Conservation (phyloP, 176 grass and related monocot species). For the Aechmea fasciata region DNA sequence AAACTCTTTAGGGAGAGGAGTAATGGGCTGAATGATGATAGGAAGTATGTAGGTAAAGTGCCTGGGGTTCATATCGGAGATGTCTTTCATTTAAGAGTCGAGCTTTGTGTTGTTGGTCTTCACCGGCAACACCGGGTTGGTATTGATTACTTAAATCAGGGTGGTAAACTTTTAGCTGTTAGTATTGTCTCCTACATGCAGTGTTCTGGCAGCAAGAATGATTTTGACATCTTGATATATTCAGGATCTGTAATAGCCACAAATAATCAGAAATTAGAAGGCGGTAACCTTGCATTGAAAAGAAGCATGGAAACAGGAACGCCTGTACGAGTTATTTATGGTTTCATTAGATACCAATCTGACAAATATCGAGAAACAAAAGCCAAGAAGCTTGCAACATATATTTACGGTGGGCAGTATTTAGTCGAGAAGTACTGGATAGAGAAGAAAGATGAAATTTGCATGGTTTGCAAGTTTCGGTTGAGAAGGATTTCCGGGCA, state of each 20-base stretch:
- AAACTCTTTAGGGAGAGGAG: conserved; percentile 54
- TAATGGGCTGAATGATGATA: conserved; percentile 18
- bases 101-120: conserved; percentile 69
- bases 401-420: conserved; percentile 82
- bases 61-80: conserved; percentile 64
- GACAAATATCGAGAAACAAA: conserved; percentile 15
- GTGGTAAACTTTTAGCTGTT: conserved; percentile 38
- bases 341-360: conserved; percentile 14
- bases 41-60: conserved; percentile 56
- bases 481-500: conserved; percentile 60
- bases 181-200: conserved; percentile 52
- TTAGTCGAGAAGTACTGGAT: conserved; percentile 66
- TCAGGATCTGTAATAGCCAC: conserved; percentile 30
- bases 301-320: conserved; percentile 75
- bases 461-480: conserved; percentile 49
- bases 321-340: conserved; percentile 67
- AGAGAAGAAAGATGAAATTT: conserved; percentile 31
- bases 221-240: conserved; percentile 61
- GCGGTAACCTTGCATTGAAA: conserved; percentile 53
- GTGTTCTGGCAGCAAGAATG: conserved; percentile 34
- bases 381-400: conserved; percentile 32
- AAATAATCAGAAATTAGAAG: conserved; percentile 38
- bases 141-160: conserved; percentile 51
- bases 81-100: conserved; percentile 62
- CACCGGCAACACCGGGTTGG: conserved; percentile 39